These are phyloP conservation scores for Emergomyces pasteurianus DNA, from an alignment of 2,329 filamentous ascomycete species.

Conservation along the genomic window DNA sequence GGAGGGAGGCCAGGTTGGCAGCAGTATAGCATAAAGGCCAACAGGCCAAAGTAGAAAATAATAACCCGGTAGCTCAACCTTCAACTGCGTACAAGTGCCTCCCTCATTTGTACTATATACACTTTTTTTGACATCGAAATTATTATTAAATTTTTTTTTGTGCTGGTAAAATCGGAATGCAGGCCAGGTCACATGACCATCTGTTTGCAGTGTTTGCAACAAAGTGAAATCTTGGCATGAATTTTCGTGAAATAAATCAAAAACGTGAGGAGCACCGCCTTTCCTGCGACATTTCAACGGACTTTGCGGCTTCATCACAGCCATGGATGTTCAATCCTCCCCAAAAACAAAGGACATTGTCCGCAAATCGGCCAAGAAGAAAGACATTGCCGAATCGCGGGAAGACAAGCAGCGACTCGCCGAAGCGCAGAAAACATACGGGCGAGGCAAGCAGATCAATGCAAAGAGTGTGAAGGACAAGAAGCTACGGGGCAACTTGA, in stretches of 20 bases:
- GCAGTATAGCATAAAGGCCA: background rate
- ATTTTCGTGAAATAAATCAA: slow-evolving; percentile 18
- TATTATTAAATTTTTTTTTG: background rate
- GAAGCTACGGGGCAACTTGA: slow-evolving; percentile 74
- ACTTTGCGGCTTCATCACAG: background rate
- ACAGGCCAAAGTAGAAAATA: background rate
- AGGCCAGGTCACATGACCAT: slow-evolving; percentile 23
- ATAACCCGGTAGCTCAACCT: background rate
- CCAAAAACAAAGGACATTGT: slow-evolving; percentile 12
- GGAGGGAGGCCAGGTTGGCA: slow-evolving; percentile 36
- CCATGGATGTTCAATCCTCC: slow-evolving; percentile 18
- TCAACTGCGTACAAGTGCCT: background rate
- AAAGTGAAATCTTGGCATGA: slow-evolving; percentile 23
- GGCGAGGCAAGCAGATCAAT: slow-evolving; percentile 65
- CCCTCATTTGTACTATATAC: background rate
- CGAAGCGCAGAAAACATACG: slow-evolving; percentile 63
- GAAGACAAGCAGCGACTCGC: slow-evolving; percentile 29
- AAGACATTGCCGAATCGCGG: slow-evolving; percentile 18
- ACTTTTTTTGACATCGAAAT: background rate
- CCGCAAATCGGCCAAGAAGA: background rate
- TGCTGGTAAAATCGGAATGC: background rate
- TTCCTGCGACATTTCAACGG: background rate
- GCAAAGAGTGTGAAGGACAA: slow-evolving; percentile 69
- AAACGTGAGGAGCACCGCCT: background rate
- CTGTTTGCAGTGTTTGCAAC: slow-evolving; percentile 8